These are phyloP conservation scores for Beauveria asiatica DNA, from an alignment of 2,329 filamentous ascomycete genomes.

Conservation along the genomic window DNA sequence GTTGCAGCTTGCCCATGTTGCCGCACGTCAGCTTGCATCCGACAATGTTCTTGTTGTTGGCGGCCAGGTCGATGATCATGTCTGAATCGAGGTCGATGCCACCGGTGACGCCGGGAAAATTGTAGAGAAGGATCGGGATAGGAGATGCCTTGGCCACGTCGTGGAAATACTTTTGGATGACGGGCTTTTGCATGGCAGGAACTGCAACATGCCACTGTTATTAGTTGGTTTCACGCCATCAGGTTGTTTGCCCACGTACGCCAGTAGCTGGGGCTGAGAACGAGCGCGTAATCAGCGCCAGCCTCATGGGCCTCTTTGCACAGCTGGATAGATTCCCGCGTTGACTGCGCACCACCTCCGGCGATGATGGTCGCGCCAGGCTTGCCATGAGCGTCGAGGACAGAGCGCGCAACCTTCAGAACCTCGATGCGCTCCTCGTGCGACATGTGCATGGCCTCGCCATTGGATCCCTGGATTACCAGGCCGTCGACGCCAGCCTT, in stretches of 20 bases:
- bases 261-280: slow-evolving; percentile 69
- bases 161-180: slow-evolving; percentile 49
- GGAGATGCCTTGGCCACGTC: slow-evolving; percentile 52
- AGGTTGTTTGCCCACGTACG: neutral
- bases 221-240: neutral
- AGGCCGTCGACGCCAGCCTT: slow-evolving; percentile 65
- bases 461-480: slow-evolving; percentile 74
- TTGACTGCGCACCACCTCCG: slow-evolving; percentile 67
- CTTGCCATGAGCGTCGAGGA: slow-evolving; percentile 52
- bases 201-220: neutral
- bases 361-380: slow-evolving; percentile 62
- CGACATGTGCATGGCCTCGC: slow-evolving; percentile 72
- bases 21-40: slow-evolving; percentile 59
- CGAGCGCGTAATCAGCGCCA: slow-evolving; percentile 68
- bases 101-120: slow-evolving; percentile 53
- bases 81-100: slow-evolving; percentile 56
- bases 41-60: slow-evolving; percentile 46
- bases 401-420: slow-evolving; percentile 53
- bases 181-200: slow-evolving; percentile 10
- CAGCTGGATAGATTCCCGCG: slow-evolving; percentile 62
- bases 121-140: slow-evolving; percentile 56
- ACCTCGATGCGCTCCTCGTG: slow-evolving; percentile 62
- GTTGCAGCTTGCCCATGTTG: slow-evolving; percentile 54
- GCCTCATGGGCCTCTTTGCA: slow-evolving; percentile 61
- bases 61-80: slow-evolving; percentile 43